These are phyloP conservation scores for Cytospora piceicola DNA, from an alignment of 2,329 filamentous ascomycete genomes.

Conservation along the genomic window DNA sequence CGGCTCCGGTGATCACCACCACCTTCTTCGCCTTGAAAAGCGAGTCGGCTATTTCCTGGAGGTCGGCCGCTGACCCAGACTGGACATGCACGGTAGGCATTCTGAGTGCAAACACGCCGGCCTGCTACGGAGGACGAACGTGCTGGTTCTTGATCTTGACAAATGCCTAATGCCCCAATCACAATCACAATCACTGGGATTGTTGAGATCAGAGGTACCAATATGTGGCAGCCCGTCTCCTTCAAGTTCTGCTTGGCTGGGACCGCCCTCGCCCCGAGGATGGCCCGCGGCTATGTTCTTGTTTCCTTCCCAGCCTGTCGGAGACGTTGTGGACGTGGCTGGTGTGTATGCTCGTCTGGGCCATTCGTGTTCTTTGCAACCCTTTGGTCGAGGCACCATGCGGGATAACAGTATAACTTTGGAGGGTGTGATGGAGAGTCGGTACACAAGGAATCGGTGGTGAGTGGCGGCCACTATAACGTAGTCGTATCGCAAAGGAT, in stretches of 20 bases:
- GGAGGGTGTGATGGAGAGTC: background rate
- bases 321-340: constrained; percentile 1
- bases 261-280: constrained; percentile 12
- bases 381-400: constrained; percentile 6
- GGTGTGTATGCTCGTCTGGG: constrained; percentile 5
- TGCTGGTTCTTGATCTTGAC: background rate
- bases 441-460: background rate
- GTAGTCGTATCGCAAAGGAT: background rate
- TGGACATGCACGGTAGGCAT: constrained; percentile 65
- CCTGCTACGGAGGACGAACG: background rate
- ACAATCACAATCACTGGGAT: background rate
- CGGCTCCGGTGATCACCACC: constrained; percentile 73
- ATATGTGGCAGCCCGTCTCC: constrained; percentile 2
- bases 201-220: background rate
- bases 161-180: background rate
- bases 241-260: background rate
- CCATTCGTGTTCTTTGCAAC: constrained; percentile 22
- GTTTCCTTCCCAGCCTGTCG: constrained; percentile 1
- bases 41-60: constrained; percentile 68
- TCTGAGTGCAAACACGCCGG: constrained; percentile 33
- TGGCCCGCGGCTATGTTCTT: constrained; percentile 10
- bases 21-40: constrained; percentile 69
- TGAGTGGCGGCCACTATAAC: background rate
- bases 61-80: constrained; percentile 53
- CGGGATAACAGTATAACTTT: background rate